These are phyloP conservation scores for Solanum rostratum DNA, from an alignment of 257 asterid species.

Conservation along the genomic window DNA sequence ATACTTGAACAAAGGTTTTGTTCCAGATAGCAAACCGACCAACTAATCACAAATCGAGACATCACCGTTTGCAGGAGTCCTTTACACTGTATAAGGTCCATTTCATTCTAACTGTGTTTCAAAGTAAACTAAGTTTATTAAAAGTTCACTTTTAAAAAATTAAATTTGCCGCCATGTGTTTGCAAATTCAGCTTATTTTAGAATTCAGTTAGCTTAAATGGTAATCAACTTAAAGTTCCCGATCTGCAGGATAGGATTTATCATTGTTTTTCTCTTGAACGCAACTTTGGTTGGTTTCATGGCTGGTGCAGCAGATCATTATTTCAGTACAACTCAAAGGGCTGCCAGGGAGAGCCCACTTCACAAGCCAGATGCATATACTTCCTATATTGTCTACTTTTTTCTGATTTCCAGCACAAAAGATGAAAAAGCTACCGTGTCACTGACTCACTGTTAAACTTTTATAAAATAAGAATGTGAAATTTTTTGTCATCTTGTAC, in stretches of 20 bases:
- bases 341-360: not conserved
- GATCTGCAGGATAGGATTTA: not conserved
- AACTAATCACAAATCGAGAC: too few species aligned
- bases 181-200: not conserved
- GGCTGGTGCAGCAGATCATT: not conserved
- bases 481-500: not conserved
- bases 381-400: not conserved
- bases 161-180: not conserved
- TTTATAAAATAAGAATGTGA: not conserved
- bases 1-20: too few species aligned
- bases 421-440: not conserved
- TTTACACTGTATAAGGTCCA: not conserved
- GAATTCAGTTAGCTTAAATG: not conserved
- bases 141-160: not conserved
- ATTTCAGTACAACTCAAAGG: not conserved
- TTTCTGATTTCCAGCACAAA: not conserved
- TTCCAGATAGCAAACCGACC: too few species aligned
- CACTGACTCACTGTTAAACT: not conserved
- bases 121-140: not conserved
- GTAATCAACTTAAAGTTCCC: not conserved
- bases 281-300: not conserved
- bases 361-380: not conserved
- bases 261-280: not conserved
- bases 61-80: not conserved
- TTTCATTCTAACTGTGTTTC: not conserved